These are phyloP conservation scores for Solanum arcanum DNA, from an alignment of 257 asterid species.

Conservation along the genomic window DNA sequence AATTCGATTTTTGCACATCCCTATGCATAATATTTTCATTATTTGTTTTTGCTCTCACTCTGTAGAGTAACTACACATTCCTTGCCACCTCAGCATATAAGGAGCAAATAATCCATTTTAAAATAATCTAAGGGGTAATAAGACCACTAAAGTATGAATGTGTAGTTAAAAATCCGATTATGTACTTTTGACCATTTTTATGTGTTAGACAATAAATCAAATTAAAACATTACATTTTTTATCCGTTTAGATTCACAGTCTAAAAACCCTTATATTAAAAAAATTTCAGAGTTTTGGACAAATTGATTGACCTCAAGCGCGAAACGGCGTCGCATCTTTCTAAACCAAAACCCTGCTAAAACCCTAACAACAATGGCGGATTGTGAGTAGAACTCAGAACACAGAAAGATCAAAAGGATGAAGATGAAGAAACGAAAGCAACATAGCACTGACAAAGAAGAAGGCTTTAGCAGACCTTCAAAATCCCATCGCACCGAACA, in stretches of 20 bases:
- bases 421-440: constrained; percentile 47
- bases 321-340: neutral
- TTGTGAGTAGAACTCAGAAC: neutral
- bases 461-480: constrained; percentile 2
- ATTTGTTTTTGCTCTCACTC: too few relatives aligned
- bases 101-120: too few relatives aligned
- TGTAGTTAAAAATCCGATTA: too few relatives aligned
- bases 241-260: neutral
- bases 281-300: neutral
- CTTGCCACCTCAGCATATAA: too few relatives aligned
- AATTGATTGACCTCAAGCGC: neutral
- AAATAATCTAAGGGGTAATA: too few relatives aligned
- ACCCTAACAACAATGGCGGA: constrained; percentile 24
- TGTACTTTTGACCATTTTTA: too few relatives aligned
- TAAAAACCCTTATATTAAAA: neutral
- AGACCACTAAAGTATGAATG: too few relatives aligned
- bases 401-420: constrained; percentile 1
- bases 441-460: constrained; percentile 13
- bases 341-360: constrained; percentile 1
- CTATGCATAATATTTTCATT: too few relatives aligned
- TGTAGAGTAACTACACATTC: too few relatives aligned
- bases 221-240: too few relatives aligned
- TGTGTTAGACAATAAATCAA: too few relatives aligned
- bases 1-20: too few relatives aligned
- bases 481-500: constrained; percentile 23